Evolutionary conservation across 345 rosid genomes (phyloP), one percentile per base, ranked within the genome.

Genomic region (Orychophragmus violaceus): DNA sequence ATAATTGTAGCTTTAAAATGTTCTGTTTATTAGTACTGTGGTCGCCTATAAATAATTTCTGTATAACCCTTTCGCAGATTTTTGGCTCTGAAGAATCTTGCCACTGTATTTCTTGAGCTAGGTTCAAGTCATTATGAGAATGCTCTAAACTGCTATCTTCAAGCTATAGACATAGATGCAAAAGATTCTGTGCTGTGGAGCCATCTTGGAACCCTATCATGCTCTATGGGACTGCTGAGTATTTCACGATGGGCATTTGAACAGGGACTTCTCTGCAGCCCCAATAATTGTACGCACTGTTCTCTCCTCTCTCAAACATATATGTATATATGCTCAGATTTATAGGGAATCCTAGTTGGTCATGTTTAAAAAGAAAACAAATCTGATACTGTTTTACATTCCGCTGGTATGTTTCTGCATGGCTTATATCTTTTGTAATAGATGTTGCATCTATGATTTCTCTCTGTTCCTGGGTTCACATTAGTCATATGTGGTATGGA

Each of bases 231-330:
- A 57, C 64, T 80, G 64, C 76, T 90, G 70, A 90, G 96, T 78
- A 83, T 85, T 72, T 88, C 95, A 23, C 95, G 96, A 35, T 94
- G 96, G 99, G 99, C 99, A 41, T 94, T 94, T 78, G 99, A 94
- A 82, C 99, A 94, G 70, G 99, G 99, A 72, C 95, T 94, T 76
- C 55, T 90, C 41, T 90, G 99, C 80, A 94, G 99, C 80, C 99
- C 99, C 48, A 94, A 84, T 80, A 94, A 94, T 46, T 90, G 97
- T 93, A 82, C 73, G 94, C 49, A 13, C 42, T 52, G 32, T 28
- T 77, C 28, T 9, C 23, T 24, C 28, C 51, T 41, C 35, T 32
- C 62, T 41, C 37, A 22, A 48, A 48, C 53, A 48, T 48, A 48
- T 9, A 9, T 53, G 2, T 35, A 51, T 14, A 51, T 45, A 23